A percentile compares a stretch with the other conserved stretches of the same genome.
Conservation (phyloP, 371 early-diverging fungal genomes). For the Blakeslea trispora region DNA sequence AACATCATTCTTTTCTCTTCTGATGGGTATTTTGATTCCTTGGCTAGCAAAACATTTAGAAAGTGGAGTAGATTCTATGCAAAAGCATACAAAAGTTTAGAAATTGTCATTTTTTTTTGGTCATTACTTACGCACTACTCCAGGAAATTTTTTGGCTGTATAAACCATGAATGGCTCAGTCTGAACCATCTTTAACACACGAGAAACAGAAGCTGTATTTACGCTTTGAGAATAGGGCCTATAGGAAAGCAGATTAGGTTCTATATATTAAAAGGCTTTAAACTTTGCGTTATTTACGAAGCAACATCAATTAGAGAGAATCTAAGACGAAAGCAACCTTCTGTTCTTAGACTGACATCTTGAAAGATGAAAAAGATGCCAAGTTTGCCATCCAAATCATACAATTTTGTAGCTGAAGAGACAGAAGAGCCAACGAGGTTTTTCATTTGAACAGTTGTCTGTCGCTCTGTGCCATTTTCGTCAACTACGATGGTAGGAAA, state of each 20-base stretch:
- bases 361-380: conserved; percentile 80
- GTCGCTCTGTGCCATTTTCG: conserved; percentile 8
- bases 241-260: neutral
- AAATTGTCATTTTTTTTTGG: neutral
- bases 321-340: conserved; percentile 65
- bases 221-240: conserved; percentile 33
- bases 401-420: conserved; percentile 66
- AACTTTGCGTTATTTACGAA: conserved; percentile 37
- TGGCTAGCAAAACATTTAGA: conserved; percentile 73
- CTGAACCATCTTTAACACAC: conserved; percentile 37
- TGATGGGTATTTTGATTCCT: conserved; percentile 71
- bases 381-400: conserved; percentile 60
- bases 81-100: no score
- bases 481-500: conserved; percentile 1
- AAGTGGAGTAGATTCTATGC: conserved; percentile 65
- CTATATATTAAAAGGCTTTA: neutral
- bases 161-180: conserved; percentile 61
- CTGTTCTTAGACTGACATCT: conserved; percentile 69
- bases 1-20: conserved; percentile 26
- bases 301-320: conserved; percentile 59
- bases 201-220: conserved; percentile 36
- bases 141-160: conserved; percentile 69
- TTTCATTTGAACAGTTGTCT: conserved; percentile 43
- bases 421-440: conserved; percentile 77
- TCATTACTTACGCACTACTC: conserved; percentile 60